Evolutionary conservation across 2,329 filamentous ascomycete genomes (phyloP), one percentile per base, ranked within the genome.

Genomic region (Aspergillus aculeatus): DNA sequence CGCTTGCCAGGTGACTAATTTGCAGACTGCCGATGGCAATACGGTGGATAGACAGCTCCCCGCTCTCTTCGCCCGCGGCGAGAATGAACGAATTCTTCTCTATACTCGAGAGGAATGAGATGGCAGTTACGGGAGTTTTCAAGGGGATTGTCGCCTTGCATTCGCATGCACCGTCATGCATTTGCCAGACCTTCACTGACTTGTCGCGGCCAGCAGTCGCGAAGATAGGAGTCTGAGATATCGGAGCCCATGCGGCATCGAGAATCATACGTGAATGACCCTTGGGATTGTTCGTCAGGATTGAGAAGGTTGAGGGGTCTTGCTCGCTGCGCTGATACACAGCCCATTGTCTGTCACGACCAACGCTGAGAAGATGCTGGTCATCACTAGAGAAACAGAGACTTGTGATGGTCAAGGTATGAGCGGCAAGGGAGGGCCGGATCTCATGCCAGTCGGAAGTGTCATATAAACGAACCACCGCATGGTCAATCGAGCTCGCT

Each of bases 251-350:
- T 2, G 90, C 86, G 1, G 87, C 90, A 71, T 92, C 92, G 14
- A 98, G 82, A 50, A 99, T 93, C 92, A 99, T 98, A 60, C 95
- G 83, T 4, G 89, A 83, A 74, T 99, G 95, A 0, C 91, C 94
- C 76, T 96, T 97, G 1, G 86, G 84, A 68, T 96, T 92, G 2
- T 84, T 80, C 62, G 87, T 80, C 44, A 85, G 74, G 3, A 89
- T 79, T 24, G 74, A 77, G 69, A 90, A 97, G 14, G 71, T 72
- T 5, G 70, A 72, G 16, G 62, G 55, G 4, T 71, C 71, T 24
- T 74, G 68, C 5, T 66, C 69, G 35, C 77, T 77, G 44, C 86
- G 81, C 67, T 85, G 78, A 73, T 94, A 99, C 1, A 98, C 80
- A 0, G 87, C 88, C 92, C 94, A 99, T 75, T 96, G 91, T 12